phyloP scores from a whole-genome alignment of 2,329 filamentous ascomycete species.

The Allantophomopsis lycopodina region DNA sequence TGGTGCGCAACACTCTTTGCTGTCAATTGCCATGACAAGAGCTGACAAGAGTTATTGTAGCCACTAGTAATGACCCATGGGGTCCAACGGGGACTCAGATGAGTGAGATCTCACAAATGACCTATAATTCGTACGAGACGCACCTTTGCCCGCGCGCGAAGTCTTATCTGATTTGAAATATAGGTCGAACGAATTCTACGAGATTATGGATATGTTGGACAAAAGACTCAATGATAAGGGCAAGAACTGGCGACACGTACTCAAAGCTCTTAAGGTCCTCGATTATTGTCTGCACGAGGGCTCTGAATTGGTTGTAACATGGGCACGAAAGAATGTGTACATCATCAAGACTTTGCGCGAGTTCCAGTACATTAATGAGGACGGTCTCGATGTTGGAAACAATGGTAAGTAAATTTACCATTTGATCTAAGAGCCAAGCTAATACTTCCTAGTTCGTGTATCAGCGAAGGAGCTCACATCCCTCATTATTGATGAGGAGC shows the following conservation, averaged over 20 bases:
- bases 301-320: constrained; percentile 90
- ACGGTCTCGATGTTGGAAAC: constrained; percentile 87
- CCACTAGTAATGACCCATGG: constrained; percentile 98
- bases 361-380: constrained; percentile 93
- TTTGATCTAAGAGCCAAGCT: constrained; percentile 12
- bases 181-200: constrained; percentile 89
- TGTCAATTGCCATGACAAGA: constrained; percentile 4
- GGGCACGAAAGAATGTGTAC: constrained; percentile 95
- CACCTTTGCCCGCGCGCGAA: not conserved
- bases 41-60: constrained; percentile 30
- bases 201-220: constrained; percentile 99
- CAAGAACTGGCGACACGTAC: constrained; percentile 97
- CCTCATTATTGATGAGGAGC: constrained; percentile 85
- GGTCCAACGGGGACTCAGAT: constrained; percentile 95
- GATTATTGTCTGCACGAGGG: constrained; percentile 98
- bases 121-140: constrained; percentile 77
- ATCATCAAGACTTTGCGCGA: constrained; percentile 98
- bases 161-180: not conserved
- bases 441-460: constrained; percentile 59
- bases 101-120: constrained; percentile 96
- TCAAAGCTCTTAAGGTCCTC: constrained; percentile 94
- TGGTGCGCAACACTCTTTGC: constrained; percentile 42
- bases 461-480: constrained; percentile 93
- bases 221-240: constrained; percentile 98
- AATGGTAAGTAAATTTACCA: constrained; percentile 53